A percentile compares a stretch with the other conserved stretches of the same genome.
phyloP scores from a whole-genome alignment of 257 asterid species.

The Solanum rostratum region DNA sequence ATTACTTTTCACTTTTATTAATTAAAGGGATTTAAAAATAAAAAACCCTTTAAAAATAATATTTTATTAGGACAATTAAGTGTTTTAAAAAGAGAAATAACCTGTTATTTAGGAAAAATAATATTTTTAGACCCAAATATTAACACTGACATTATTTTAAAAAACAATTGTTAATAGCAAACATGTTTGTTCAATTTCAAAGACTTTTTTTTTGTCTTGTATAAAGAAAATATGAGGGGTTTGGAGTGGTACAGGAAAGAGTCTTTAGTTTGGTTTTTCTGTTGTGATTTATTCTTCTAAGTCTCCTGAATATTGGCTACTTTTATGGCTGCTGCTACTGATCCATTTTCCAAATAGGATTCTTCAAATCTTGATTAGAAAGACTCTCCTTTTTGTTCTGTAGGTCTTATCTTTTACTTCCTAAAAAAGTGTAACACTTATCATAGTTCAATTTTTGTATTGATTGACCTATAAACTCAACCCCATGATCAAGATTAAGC shows the following conservation, averaged over 20 bases:
- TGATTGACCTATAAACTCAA: not conserved
- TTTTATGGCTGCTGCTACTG: not conserved
- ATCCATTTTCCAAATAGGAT: not conserved
- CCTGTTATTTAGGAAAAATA: no score
- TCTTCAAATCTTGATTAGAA: not conserved
- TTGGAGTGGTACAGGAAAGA: not conserved
- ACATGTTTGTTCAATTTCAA: no score
- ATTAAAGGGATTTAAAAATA: no score
- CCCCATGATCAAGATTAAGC: not conserved
- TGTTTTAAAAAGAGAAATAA: no score
- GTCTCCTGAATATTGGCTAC: not conserved
- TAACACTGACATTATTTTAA: no score
- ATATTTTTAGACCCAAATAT: no score
- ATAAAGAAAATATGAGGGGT: no score
- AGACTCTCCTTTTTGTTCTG: not conserved
- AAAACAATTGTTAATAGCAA: no score
- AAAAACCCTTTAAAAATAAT: no score
- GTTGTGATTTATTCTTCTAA: not conserved
- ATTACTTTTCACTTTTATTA: no score
- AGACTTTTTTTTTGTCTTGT: no score
- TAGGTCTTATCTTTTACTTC: not conserved
- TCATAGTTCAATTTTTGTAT: not conserved
- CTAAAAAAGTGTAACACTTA: not conserved
- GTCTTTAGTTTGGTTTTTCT: conserved; percentile 9
- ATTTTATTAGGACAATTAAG: no score